Conservation (phyloP, 352 stramenopile genomes). For the Pythium aristosporum region DNA sequence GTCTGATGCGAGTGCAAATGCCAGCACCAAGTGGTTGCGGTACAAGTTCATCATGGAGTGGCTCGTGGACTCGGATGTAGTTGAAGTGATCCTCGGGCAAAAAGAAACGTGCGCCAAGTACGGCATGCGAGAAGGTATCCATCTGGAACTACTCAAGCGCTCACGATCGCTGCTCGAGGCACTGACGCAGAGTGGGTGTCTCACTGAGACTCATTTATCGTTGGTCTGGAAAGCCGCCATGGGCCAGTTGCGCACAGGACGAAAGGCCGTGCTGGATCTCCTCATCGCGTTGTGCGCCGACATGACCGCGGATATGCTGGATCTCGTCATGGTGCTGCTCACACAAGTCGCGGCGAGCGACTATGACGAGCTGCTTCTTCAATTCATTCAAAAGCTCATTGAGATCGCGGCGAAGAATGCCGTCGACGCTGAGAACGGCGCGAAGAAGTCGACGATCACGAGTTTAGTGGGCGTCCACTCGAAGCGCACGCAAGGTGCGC, state of each 20-base stretch:
- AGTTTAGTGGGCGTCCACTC: conserved; percentile 56
- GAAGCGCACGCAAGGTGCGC: conserved; percentile 42
- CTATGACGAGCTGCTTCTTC: conserved; percentile 76
- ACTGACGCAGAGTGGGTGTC: conserved; percentile 47
- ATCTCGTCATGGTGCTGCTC: conserved; percentile 71
- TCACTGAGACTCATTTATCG: conserved; percentile 68
- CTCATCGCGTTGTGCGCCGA: conserved; percentile 64
- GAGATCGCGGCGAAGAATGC: conserved; percentile 72
- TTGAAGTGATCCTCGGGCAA: conserved; percentile 83
- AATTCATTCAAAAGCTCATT: conserved; percentile 81
- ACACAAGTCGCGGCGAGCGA: conserved; percentile 67
- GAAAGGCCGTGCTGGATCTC: conserved; percentile 75
- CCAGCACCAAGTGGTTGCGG: conserved; percentile 65
- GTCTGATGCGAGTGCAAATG: conserved; percentile 14
- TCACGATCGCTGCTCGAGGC: conserved; percentile 72
- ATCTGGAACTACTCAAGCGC: conserved; percentile 83
- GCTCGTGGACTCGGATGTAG: conserved; percentile 69
- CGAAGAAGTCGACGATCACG: conserved; percentile 67
- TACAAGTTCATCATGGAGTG: conserved; percentile 78
- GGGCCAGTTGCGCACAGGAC: conserved; percentile 60
- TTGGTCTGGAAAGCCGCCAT: conserved; percentile 77
- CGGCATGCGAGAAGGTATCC: conserved; percentile 66
- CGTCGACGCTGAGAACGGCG: conserved; percentile 62
- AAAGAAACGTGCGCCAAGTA: conserved; percentile 65
- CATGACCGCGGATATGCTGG: conserved; percentile 69